These are phyloP conservation scores for Nemania sp. DNA, from an alignment of 2,329 filamentous ascomycete genomes.

Conservation along the genomic window DNA sequence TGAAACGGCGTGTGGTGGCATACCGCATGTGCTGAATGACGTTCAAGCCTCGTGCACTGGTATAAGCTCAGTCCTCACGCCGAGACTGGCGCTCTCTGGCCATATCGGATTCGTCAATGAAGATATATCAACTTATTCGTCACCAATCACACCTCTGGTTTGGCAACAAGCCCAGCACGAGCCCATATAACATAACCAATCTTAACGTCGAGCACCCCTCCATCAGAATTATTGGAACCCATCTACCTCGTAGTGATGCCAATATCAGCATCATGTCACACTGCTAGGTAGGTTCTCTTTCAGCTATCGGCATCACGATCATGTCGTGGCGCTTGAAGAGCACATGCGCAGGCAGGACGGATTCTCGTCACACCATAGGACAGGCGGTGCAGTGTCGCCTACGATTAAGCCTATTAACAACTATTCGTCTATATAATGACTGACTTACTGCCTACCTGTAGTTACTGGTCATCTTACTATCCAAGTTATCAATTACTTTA, in stretches of 20 bases:
- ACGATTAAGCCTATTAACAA: neutral
- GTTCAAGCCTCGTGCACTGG: slow-evolving; percentile 4
- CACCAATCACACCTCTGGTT: slow-evolving; percentile 7
- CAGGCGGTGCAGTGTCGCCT: too few relatives aligned
- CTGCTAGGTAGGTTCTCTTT: slow-evolving; percentile 1
- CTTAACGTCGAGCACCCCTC: slow-evolving; percentile 16
- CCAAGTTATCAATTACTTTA: neutral
- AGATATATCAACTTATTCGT: neutral
- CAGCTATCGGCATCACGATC: slow-evolving; percentile 13
- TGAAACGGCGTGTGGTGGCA: slow-evolving; percentile 18
- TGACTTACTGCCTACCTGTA: neutral
- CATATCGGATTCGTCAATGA: slow-evolving; percentile 14
- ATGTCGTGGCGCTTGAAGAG: slow-evolving; percentile 11
- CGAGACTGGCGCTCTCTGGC: slow-evolving; percentile 20
- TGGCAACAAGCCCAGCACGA: slow-evolving; percentile 3
- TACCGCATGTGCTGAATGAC: slow-evolving; percentile 7
- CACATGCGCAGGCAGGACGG: neutral
- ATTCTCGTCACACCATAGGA: slow-evolving; percentile 8
- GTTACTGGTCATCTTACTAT: neutral
- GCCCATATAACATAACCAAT: slow-evolving; percentile 12
- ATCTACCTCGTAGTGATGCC: slow-evolving; percentile 7
- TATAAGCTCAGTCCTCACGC: slow-evolving; percentile 5
- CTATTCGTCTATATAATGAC: neutral
- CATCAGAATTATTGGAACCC: slow-evolving; percentile 14
- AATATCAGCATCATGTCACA: slow-evolving; percentile 10